A percentile compares a stretch with the other conserved stretches of the same genome.
Evolutionary conservation across 768 basidiomycete species (phyloP).

Genomic region (Dioszegia aurantiaca): DNA sequence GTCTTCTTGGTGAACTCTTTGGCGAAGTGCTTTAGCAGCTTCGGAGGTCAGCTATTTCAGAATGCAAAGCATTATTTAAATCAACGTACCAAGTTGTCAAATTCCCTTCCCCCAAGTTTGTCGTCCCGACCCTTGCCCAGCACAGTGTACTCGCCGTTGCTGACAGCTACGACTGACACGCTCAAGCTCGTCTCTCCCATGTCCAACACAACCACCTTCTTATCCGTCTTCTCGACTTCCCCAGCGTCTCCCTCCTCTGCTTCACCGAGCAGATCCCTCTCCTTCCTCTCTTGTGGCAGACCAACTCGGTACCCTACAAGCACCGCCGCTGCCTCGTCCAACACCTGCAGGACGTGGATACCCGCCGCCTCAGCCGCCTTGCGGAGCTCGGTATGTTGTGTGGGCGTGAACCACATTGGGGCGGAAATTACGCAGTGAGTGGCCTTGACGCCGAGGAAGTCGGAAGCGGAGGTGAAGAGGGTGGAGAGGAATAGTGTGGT

Average conservation of each 20-base stretch:
- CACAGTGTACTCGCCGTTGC: slow-evolving; percentile 53
- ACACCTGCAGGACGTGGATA: slow-evolving; percentile 74
- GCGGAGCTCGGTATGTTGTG: slow-evolving; percentile 68
- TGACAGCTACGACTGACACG: slow-evolving; percentile 48
- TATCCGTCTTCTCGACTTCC: slow-evolving; percentile 51
- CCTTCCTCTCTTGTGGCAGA: slow-evolving; percentile 47
- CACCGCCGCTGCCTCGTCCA: slow-evolving; percentile 82
- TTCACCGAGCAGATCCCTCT: slow-evolving; percentile 46
- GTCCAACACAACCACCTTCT: slow-evolving; percentile 52
- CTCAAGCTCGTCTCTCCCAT: slow-evolving; percentile 53
- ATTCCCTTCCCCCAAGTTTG: slow-evolving; percentile 52
- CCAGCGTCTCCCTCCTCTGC: slow-evolving; percentile 51
- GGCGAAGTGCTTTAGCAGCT: slow-evolving; percentile 84
- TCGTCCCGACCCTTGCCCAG: slow-evolving; percentile 50
- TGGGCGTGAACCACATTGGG: slow-evolving; percentile 69
- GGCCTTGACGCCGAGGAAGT: slow-evolving; percentile 75
- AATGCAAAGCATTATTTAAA: too few species aligned
- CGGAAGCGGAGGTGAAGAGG: slow-evolving; percentile 78
- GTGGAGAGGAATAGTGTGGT: slow-evolving; percentile 80
- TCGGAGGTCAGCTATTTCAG: slow-evolving; percentile 29
- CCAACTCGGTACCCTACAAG: slow-evolving; percentile 55
- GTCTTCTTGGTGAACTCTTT: slow-evolving; percentile 98
- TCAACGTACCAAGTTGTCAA: slow-evolving; percentile 52
- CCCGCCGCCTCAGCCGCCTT: slow-evolving; percentile 76
- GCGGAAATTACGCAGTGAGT: slow-evolving; percentile 79